These are phyloP conservation scores for Platismatia glauca DNA, from an alignment of 495 filamentous ascomycete genomes.

Conservation along the genomic window DNA sequence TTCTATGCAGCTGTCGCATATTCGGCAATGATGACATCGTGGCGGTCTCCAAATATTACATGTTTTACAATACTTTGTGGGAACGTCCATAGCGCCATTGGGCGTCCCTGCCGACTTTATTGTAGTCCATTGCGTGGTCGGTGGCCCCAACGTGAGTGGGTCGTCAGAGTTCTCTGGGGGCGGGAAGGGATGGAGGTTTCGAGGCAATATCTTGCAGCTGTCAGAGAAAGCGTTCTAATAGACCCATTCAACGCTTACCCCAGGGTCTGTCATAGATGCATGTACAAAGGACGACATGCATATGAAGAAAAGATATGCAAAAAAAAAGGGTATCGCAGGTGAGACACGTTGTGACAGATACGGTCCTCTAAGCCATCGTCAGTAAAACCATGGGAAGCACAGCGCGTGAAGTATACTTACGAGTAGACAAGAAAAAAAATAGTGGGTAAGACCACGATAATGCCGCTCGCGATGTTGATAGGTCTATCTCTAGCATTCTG, in stretches of 20 bases:
- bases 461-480: constrained; percentile 82
- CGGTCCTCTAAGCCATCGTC: constrained; percentile 46
- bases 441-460: constrained; percentile 65
- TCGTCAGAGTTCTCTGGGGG: constrained; percentile 54
- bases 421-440: constrained; percentile 80
- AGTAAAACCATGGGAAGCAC: constrained; percentile 16
- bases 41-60: constrained; percentile 96
- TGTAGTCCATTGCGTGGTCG: constrained; percentile 83
- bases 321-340: constrained; percentile 83
- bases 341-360: constrained; percentile 89
- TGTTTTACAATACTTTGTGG: constrained; percentile 93
- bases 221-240: constrained; percentile 21
- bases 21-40: constrained; percentile 87
- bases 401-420: constrained; percentile 34
- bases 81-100: constrained; percentile 87
- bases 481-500: constrained; percentile 84
- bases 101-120: constrained; percentile 66
- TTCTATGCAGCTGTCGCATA: constrained; percentile 95
- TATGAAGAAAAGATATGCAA: constrained; percentile 81
- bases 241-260: constrained; percentile 50
- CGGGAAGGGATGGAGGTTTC: constrained; percentile 66
- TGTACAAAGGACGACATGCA: constrained; percentile 90
- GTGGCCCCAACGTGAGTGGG: constrained; percentile 68
- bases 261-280: constrained; percentile 83
- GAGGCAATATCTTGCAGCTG: constrained; percentile 61